Evolutionary conservation across 192 early-diverging fungal species (phyloP).

Genomic region (Mortierella antarctica): DNA sequence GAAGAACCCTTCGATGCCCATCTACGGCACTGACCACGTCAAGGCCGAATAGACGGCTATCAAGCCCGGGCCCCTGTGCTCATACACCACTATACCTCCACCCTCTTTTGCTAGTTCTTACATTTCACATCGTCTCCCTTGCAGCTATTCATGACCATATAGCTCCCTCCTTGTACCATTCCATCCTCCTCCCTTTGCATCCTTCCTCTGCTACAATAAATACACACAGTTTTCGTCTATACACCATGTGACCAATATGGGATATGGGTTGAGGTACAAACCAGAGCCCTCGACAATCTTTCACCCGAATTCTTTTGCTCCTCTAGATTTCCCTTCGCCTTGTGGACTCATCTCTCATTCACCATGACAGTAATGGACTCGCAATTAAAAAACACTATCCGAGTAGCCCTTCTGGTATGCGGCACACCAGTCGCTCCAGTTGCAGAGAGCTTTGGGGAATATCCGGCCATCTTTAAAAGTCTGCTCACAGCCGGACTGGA

Average conservation of each 20-base stretch:
- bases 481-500: conserved; percentile 50
- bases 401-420: conserved; percentile 60
- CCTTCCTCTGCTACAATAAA: conserved; percentile 9
- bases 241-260: too few relatives aligned
- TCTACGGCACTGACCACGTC: conserved; percentile 38
- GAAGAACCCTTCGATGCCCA: conserved; percentile 47
- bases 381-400: conserved; percentile 16
- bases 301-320: too few relatives aligned
- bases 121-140: conserved; percentile 10
- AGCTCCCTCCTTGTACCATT: conserved; percentile 21
- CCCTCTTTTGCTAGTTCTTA: neutral
- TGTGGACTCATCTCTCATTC: neutral
- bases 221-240: too few relatives aligned
- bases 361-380: conserved; percentile 7
- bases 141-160: conserved; percentile 23
- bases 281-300: too few relatives aligned
- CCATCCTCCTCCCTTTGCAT: neutral
- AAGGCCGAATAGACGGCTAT: conserved; percentile 26
- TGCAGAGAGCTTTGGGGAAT: conserved; percentile 57
- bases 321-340: neutral
- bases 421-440: conserved; percentile 62
- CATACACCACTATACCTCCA: neutral
- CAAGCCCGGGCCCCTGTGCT: neutral
- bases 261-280: too few relatives aligned
- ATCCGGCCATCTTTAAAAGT: conserved; percentile 48